phyloP scores from a whole-genome alignment of 768 basidiomycete species.

The Tylopilus balloui region DNA sequence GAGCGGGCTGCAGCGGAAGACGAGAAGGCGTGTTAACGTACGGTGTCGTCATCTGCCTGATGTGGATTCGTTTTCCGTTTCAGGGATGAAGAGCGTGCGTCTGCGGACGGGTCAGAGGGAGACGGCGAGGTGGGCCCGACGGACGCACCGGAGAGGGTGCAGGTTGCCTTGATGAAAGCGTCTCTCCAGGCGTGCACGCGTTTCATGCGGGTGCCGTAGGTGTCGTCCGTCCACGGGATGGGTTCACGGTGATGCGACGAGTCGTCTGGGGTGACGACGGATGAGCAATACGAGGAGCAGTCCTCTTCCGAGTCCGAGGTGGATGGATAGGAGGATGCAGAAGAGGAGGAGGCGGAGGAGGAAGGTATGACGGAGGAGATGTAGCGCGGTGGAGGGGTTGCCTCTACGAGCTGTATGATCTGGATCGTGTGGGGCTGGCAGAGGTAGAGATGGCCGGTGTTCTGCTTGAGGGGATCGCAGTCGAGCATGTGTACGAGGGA shows the following conservation, averaged over 20 bases:
- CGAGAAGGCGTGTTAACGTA: conserved; percentile 25
- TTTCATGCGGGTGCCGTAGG: conserved; percentile 52
- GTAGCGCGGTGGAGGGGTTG: conserved; percentile 45
- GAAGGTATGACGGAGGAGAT: conserved; percentile 34
- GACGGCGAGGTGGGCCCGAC: neutral
- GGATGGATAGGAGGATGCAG: conserved; percentile 33
- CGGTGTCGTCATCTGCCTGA: conserved; percentile 39
- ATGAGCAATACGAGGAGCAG: conserved; percentile 71
- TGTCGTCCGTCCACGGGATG: conserved; percentile 41
- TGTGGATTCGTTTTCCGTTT: conserved; percentile 43
- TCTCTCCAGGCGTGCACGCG: conserved; percentile 74
- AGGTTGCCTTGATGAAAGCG: conserved; percentile 43
- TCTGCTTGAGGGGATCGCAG: conserved; percentile 34
- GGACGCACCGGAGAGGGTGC: conserved; percentile 39
- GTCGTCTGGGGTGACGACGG: conserved; percentile 43
- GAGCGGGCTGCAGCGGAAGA: conserved; percentile 10
- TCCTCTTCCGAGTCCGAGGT: conserved; percentile 40
- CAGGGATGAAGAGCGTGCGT: conserved; percentile 36
- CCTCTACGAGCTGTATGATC: conserved; percentile 74
- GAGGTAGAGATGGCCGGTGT: conserved; percentile 42
- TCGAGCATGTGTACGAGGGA: conserved; percentile 21
- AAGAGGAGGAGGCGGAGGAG: conserved; percentile 36
- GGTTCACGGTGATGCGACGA: conserved; percentile 25
- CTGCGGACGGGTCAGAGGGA: conserved; percentile 10
- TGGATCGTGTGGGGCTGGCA: conserved; percentile 50